Evolutionary conservation across 1,284 basidiomycete species (phyloP).

Genomic region (Ceratobasidium sp.): DNA sequence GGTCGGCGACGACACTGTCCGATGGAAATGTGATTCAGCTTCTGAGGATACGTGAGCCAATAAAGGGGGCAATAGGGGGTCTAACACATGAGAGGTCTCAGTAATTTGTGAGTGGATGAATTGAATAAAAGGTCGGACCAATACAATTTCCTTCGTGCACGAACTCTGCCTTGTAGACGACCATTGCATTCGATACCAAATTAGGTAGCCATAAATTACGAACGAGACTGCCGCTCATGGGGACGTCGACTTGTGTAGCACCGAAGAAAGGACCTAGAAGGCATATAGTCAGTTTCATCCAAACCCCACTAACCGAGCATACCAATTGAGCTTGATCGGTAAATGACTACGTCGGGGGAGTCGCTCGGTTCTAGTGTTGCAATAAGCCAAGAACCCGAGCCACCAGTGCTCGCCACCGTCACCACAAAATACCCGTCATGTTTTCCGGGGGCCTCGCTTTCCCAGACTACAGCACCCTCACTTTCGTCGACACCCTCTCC

Average conservation of each 20-base stretch:
- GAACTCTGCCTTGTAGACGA: slow-evolving; percentile 71
- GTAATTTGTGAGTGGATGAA: slow-evolving; percentile 42
- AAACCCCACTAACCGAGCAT: slow-evolving; percentile 52
- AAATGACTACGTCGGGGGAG: slow-evolving; percentile 54
- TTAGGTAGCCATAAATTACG: slow-evolving; percentile 61
- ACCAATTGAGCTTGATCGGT: slow-evolving; percentile 63
- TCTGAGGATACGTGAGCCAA: slow-evolving; percentile 68
- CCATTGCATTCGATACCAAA: slow-evolving; percentile 69
- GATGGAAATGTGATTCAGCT: slow-evolving; percentile 78
- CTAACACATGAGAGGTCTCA: slow-evolving; percentile 55
- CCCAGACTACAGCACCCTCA: slow-evolving; percentile 73
- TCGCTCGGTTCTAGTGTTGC: slow-evolving; percentile 52
- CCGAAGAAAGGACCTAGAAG: slow-evolving; percentile 51
- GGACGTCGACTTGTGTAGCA: slow-evolving; percentile 52
- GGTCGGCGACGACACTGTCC: slow-evolving; percentile 50
- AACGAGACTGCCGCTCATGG: slow-evolving; percentile 57
- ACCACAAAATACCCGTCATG: slow-evolving; percentile 64
- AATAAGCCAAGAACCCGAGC: slow-evolving; percentile 73
- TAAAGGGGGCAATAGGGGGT: slow-evolving; percentile 67
- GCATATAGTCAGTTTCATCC: slow-evolving; percentile 45
- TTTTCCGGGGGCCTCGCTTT: slow-evolving; percentile 3
- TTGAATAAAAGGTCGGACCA: slow-evolving; percentile 47
- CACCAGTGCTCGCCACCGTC: slow-evolving; percentile 63
- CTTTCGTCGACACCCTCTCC: slow-evolving; percentile 78
- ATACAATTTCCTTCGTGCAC: slow-evolving; percentile 49